Conservation (phyloP, 352 stramenopile genomes). For the Pythium apleroticum region DNA sequence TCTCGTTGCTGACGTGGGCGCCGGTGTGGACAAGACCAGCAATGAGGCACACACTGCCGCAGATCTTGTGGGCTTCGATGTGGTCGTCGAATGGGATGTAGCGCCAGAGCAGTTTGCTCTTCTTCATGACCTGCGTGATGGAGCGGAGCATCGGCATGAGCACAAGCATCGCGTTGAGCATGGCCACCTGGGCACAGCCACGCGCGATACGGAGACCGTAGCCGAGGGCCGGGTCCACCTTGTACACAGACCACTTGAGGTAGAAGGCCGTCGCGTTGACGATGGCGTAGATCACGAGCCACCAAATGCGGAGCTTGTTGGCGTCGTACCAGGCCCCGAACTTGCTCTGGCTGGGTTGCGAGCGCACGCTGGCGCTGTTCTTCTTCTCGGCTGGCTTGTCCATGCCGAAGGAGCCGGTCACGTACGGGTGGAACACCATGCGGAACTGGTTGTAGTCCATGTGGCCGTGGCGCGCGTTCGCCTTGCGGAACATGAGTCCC, state of each 20-base stretch:
- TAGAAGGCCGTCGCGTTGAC: slow-evolving; percentile 73
- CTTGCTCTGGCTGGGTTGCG: slow-evolving; percentile 47
- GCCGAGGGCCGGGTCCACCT: slow-evolving; percentile 72
- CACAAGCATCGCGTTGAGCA: slow-evolving; percentile 79
- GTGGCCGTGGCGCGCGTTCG: slow-evolving; percentile 44
- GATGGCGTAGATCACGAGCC: slow-evolving; percentile 69
- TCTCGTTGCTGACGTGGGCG: slow-evolving; percentile 70
- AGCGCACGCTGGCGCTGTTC: slow-evolving; percentile 26
- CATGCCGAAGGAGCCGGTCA: slow-evolving; percentile 57
- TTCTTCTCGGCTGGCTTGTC: slow-evolving; percentile 30
- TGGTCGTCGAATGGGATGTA: slow-evolving; percentile 82
- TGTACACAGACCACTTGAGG: slow-evolving; percentile 70
- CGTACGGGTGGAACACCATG: slow-evolving; percentile 67
- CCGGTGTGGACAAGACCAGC: slow-evolving; percentile 61
- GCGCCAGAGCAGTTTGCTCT: slow-evolving; percentile 56
- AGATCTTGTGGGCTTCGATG: slow-evolving; percentile 81
- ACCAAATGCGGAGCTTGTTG: slow-evolving; percentile 79
- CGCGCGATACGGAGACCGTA: slow-evolving; percentile 72
- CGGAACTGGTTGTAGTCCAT: slow-evolving; percentile 79
- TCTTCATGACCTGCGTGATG: slow-evolving; percentile 74
- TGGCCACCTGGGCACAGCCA: slow-evolving; percentile 69
- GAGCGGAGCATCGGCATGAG: slow-evolving; percentile 79
- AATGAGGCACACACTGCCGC: slow-evolving; percentile 54
- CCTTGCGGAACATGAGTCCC: slow-evolving; percentile 70
- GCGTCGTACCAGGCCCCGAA: slow-evolving; percentile 67